These are phyloP conservation scores for Bocquillonia castaneifolia DNA, from an alignment of 441 rosid species.

Conservation along the genomic window DNA sequence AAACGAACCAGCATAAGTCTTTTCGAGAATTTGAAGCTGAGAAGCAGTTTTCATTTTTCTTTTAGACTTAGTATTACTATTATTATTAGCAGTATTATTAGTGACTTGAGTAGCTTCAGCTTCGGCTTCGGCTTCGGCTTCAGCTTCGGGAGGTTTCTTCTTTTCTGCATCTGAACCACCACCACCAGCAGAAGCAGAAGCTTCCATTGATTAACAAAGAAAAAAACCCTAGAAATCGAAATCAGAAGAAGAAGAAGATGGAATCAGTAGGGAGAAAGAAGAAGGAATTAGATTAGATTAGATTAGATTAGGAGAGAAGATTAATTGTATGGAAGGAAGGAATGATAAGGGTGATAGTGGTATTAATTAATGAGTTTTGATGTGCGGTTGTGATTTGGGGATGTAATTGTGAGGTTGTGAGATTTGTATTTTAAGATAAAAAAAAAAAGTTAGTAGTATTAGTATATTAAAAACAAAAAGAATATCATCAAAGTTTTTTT, in stretches of 20 bases:
- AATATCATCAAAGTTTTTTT: not conserved
- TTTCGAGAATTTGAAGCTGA: constrained; percentile 78
- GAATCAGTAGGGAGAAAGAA: not conserved
- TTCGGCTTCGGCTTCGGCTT: too few relatives aligned
- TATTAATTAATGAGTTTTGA: constrained; percentile 5
- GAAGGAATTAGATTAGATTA: not conserved
- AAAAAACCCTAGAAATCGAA: constrained; percentile 3
- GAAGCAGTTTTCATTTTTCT: constrained; percentile 95
- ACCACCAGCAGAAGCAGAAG: not conserved
- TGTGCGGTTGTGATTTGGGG: too few relatives aligned
- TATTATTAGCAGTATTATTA: too few relatives aligned
- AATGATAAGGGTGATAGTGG: not conserved
- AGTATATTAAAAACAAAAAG: not conserved
- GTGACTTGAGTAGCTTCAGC: too few relatives aligned
- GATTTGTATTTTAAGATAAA: constrained; percentile 31
- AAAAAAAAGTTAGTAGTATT: not conserved
- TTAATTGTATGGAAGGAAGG: too few relatives aligned
- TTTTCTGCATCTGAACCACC: constrained; percentile 41
- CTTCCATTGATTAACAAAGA: constrained; percentile 19
- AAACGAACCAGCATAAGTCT: constrained; percentile 62
- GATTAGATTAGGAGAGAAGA: constrained; percentile 6
- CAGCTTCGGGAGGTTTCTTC: constrained; percentile 52
- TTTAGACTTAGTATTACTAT: constrained; percentile 49
- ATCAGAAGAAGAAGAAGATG: not conserved
- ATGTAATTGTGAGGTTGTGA: constrained; percentile 44